Evolutionary conservation across 192 early-diverging fungal genomes (phyloP).

Genomic region (Umbelopsis ramanniana): DNA sequence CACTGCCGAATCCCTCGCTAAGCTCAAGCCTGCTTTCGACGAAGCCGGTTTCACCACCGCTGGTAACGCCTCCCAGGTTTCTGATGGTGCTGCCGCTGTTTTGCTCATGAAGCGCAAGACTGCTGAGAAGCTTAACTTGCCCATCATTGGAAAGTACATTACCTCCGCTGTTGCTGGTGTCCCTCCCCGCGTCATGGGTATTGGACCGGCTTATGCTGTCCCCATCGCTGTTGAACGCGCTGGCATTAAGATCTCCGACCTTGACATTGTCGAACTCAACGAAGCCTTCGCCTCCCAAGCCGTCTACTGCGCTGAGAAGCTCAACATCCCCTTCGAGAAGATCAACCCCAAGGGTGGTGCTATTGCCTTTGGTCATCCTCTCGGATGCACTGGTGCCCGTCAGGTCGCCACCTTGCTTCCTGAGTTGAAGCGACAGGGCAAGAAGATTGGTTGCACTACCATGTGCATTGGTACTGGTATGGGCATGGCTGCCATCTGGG

Average conservation of each 20-base stretch:
- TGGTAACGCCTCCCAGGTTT: conserved; percentile 96
- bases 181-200: conserved; percentile 95
- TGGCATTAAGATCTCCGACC: conserved; percentile 74
- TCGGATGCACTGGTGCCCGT: conserved; percentile 90
- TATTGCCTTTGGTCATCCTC: conserved; percentile 96
- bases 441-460: conserved; percentile 82
- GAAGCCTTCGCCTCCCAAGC: conserved; percentile 99
- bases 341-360: conserved; percentile 99
- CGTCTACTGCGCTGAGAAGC: conserved; percentile 87
- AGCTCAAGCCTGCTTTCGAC: conserved; percentile 87
- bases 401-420: conserved; percentile 94
- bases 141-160: conserved; percentile 86
- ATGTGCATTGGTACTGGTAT: conserved; percentile 97
- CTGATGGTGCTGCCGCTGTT: conserved; percentile 97
- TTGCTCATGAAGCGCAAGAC: conserved; percentile 93
- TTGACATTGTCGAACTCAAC: conserved; percentile 94
- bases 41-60: conserved; percentile 87
- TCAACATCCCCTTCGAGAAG: conserved; percentile 83
- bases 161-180: conserved; percentile 87
- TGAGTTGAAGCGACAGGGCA: conserved; percentile 85
- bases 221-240: conserved; percentile 83
- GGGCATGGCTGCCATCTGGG: conserved; percentile 91
- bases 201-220: conserved; percentile 96
- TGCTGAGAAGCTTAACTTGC: conserved; percentile 83
- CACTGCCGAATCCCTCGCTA: conserved; percentile 79